Percentiles rank a stretch among this genome's conserved stretches.
Evolutionary conservation across 2,329 filamentous ascomycete genomes (phyloP).

Genomic region (Pyrenophora tritici-repentis): DNA sequence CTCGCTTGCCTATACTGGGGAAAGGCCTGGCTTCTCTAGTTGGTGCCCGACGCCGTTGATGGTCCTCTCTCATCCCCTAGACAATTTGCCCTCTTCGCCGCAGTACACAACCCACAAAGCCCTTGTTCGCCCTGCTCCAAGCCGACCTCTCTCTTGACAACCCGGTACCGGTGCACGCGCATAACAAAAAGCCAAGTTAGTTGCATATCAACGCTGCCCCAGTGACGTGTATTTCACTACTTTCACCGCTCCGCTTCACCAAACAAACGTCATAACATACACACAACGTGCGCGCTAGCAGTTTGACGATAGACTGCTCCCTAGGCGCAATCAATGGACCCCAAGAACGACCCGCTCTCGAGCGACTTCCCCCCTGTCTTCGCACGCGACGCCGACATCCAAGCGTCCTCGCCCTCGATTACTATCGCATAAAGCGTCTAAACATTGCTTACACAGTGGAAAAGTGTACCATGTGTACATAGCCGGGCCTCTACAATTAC

Average conservation of each 20-base stretch:
- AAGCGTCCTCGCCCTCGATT: constrained; percentile 7
- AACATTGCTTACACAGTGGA: neutral
- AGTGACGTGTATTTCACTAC: constrained; percentile 31
- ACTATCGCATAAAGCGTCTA: constrained; percentile 2
- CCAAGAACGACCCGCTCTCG: constrained; percentile 41
- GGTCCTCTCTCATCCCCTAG: constrained; percentile 10
- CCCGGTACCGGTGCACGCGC: neutral
- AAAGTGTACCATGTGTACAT: constrained; percentile 5
- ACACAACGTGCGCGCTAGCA: neutral
- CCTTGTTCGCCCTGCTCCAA: neutral
- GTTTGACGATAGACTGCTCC: neutral
- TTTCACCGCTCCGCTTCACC: constrained; percentile 22
- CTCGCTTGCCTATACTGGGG: constrained; percentile 17
- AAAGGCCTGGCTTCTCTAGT: constrained; percentile 8
- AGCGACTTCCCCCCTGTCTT: constrained; percentile 44
- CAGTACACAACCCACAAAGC: neutral
- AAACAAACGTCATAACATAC: constrained; percentile 6
- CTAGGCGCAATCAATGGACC: constrained; percentile 34
- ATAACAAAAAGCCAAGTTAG: neutral
- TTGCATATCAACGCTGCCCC: constrained; percentile 7
- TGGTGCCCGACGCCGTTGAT: constrained; percentile 21
- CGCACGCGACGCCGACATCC: constrained; percentile 23
- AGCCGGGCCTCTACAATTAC: constrained; percentile 7
- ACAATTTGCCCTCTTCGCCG: constrained; percentile 3
- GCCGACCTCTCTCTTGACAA: neutral